Percentiles rank a stretch among this genome's conserved stretches.
These are phyloP conservation scores for Oryza punctata DNA, from an alignment of 176 grass and related monocot species.

Conservation along the genomic window DNA sequence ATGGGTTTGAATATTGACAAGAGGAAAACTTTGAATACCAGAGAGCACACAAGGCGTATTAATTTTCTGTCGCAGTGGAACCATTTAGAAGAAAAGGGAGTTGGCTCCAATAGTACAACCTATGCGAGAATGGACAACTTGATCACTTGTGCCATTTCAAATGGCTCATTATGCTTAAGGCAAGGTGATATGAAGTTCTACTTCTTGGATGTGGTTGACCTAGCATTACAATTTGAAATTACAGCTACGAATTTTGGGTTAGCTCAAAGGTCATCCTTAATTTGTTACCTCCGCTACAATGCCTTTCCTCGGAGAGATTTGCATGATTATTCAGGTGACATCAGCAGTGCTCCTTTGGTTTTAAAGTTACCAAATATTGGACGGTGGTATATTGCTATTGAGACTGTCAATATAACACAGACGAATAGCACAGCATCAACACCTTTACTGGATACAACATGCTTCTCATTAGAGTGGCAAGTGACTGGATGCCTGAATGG, in stretches of 20 bases:
- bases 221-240: slow-evolving; percentile 76
- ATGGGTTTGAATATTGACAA: slow-evolving; percentile 34
- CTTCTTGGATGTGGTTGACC: slow-evolving; percentile 65
- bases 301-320: slow-evolving; percentile 69
- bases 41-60: slow-evolving; percentile 39
- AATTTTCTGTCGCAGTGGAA: slow-evolving; percentile 25
- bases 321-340: slow-evolving; percentile 82
- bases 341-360: slow-evolving; percentile 63
- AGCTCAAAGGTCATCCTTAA: slow-evolving; percentile 45
- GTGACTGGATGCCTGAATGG: slow-evolving; percentile 63
- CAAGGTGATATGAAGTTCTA: slow-evolving; percentile 75
- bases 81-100: slow-evolving; percentile 39
- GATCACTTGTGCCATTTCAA: slow-evolving; percentile 73
- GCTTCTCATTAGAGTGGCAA: slow-evolving; percentile 90
- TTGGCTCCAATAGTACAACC: slow-evolving; percentile 37
- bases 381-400: slow-evolving; percentile 82
- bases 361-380: slow-evolving; percentile 83
- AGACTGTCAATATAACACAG: slow-evolving; percentile 56
- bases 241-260: slow-evolving; percentile 39
- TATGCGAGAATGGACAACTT: slow-evolving; percentile 41
- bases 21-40: slow-evolving; percentile 20
- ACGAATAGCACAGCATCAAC: slow-evolving; percentile 48
- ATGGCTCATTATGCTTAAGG: slow-evolving; percentile 63
- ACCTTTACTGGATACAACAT: slow-evolving; percentile 46
- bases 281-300: slow-evolving; percentile 71